Evolutionary conservation across 129 eudicot species (phyloP), one percentile per base, ranked within the genome.

Genomic region (Centrapalus pauciflorus): DNA sequence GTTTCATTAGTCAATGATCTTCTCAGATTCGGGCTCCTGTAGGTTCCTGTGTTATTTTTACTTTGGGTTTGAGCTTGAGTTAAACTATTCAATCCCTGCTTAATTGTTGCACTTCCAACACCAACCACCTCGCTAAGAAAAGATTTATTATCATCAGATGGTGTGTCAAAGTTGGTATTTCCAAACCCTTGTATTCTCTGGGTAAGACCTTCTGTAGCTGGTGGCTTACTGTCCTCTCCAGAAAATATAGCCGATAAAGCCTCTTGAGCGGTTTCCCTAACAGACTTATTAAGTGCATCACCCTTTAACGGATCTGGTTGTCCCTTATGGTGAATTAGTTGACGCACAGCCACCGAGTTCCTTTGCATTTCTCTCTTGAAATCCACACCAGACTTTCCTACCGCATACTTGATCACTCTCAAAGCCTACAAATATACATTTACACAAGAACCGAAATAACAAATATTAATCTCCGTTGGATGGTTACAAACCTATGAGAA

Each of bases 311-410:
- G 95, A 71, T 91, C 96, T 1, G 87, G 82, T 33, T 91, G 85
- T 29, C 98, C 98, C 79, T 75, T 91, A 73, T 91, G 83, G 70
- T 91, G 96, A 66, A 87, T 82, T 69, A 91, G 77, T 72, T 91
- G 90, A 35, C 96, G 87, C 12, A 87, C 77, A 27, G 96, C 88
- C 61, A 83, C 90, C n/a, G 98, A 91, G 72, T 88, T 81, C 77
- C 98, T 88, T 70, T 88, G 96, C 88, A 91, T 85, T 77, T 91
- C 98, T 74, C 95, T 87, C 80, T 86, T 83, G 58, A 89, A 93
- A 77, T 93, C 98, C 32, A 82, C 82, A 65, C 98, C 95, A 13
- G 96, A 85, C 80, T 93, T 93, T 17, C 92, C 95, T 55, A 93
- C 96, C 11, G 89, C 84, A 86, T 88, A 93, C 79, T 93, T 93